phyloP scores from a whole-genome alignment of 2,329 filamentous ascomycete species.

The Ascochyta pisi region DNA sequence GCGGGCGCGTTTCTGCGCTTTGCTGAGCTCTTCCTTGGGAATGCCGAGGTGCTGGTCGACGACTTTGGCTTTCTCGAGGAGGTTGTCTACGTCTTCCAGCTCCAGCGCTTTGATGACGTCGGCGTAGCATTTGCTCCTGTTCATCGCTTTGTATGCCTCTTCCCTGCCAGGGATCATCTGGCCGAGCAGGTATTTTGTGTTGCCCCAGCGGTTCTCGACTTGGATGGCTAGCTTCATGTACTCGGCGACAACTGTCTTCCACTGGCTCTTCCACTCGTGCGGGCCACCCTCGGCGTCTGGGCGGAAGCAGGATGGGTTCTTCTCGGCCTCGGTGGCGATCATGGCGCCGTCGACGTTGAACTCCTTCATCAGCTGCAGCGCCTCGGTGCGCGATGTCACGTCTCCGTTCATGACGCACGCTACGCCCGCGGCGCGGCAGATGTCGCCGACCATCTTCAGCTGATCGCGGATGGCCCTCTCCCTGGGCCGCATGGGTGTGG shows the following conservation, averaged over 20 bases:
- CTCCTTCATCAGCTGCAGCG: slow-evolving; percentile 72
- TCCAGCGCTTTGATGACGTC: slow-evolving; percentile 71
- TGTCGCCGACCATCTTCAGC: slow-evolving; percentile 78
- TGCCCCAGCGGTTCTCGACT: slow-evolving; percentile 85
- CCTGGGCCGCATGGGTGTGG: slow-evolving; percentile 90
- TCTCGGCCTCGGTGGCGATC: slow-evolving; percentile 93
- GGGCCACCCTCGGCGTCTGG: slow-evolving; percentile 70
- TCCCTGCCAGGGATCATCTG: slow-evolving; percentile 87
- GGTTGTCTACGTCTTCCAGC: slow-evolving; percentile 67
- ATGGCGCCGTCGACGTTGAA: slow-evolving; percentile 93
- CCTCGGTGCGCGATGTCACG: slow-evolving; percentile 77
- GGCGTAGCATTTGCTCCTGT: slow-evolving; percentile 72
- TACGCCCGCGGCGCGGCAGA: slow-evolving; percentile 85
- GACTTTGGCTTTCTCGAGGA: slow-evolving; percentile 68
- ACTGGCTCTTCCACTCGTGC: slow-evolving; percentile 62
- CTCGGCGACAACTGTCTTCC: slow-evolving; percentile 77
- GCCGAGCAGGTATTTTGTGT: slow-evolving; percentile 89
- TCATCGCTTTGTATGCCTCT: slow-evolving; percentile 67
- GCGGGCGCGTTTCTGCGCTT: slow-evolving; percentile 55
- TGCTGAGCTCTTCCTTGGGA: slow-evolving; percentile 57
- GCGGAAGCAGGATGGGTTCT: slow-evolving; percentile 88
- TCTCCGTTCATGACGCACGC: slow-evolving; percentile 97
- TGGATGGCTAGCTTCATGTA: slow-evolving; percentile 78
- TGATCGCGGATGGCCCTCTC: slow-evolving; percentile 87
- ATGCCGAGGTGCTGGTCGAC: slow-evolving; percentile 71